phyloP scores from a whole-genome alignment of 2,329 filamentous ascomycete genomes.

The Fusarium armeniacum region DNA sequence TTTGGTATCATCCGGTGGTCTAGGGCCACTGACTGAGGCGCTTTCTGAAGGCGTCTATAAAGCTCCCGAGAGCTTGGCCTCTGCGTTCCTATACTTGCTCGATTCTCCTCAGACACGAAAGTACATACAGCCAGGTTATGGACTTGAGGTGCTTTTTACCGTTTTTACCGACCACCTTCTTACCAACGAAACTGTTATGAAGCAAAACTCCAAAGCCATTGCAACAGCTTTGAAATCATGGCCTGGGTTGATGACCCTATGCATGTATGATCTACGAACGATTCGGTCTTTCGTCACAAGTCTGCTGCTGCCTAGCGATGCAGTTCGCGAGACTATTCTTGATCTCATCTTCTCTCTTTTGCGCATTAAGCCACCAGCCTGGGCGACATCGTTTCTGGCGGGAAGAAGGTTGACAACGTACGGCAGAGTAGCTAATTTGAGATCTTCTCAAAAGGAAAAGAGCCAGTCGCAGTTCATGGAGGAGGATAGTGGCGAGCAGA shows the following conservation, averaged over 20 bases:
- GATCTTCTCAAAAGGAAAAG: slow-evolving; percentile 66
- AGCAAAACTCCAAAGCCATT: slow-evolving; percentile 93
- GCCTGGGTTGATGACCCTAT: slow-evolving; percentile 90
- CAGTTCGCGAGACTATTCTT: slow-evolving; percentile 80
- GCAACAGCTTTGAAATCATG: slow-evolving; percentile 92
- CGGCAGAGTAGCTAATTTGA: slow-evolving; percentile 90
- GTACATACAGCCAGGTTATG: slow-evolving; percentile 88
- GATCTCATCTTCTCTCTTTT: slow-evolving; percentile 86
- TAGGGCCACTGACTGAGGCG: slow-evolving; percentile 90
- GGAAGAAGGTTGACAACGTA: slow-evolving; percentile 95
- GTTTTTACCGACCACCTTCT: slow-evolving; percentile 88
- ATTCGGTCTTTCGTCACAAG: slow-evolving; percentile 82
- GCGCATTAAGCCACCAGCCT: slow-evolving; percentile 89
- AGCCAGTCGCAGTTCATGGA: slow-evolving; percentile 69
- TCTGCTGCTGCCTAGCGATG: slow-evolving; percentile 69
- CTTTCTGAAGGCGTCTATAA: slow-evolving; percentile 92
- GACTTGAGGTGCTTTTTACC: slow-evolving; percentile 90
- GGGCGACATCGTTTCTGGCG: slow-evolving; percentile 95
- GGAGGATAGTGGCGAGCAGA: slow-evolving; percentile 79
- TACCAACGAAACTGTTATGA: slow-evolving; percentile 73
- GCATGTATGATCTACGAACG: slow-evolving; percentile 88
- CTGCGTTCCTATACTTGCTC: slow-evolving; percentile 89
- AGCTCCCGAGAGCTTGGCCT: slow-evolving; percentile 88
- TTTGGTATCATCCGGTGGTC: slow-evolving; percentile 84
- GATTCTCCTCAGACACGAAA: slow-evolving; percentile 85